Evolutionary conservation across 352 stramenopile genomes (phyloP), one percentile per base, ranked within the genome.

Genomic region (Blastocystis sp.): DNA sequence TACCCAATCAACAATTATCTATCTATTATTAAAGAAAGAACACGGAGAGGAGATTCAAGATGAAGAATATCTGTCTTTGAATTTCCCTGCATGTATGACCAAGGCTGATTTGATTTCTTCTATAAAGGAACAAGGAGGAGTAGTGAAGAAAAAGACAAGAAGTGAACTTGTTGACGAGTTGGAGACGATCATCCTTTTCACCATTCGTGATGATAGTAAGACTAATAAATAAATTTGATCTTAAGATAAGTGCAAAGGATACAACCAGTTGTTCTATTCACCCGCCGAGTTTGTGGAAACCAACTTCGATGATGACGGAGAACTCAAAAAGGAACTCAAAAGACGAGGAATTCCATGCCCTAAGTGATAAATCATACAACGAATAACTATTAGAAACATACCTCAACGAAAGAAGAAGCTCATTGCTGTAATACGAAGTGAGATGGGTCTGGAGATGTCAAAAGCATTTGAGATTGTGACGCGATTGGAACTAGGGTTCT

Each of bases 1-100:
- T 42, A 79, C 68, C 68, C 68, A 79, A 53, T 79, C 68, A n/a
- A 57, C 68, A 27, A n/a, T 79, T 7, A 79, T 79, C 68, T 79
- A 79, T 57, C 68, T 79, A 35, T 42, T 79, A 0, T 60, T 79
- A 37, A 9, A 57, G 37, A 79, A 79, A 9, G 68, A 79, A 56
- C 68, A 42, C 5, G 68, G 57, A 27, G 40, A 24, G 7, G 40
- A 79, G 22, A 59, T 79, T 3, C 40, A 79, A 15, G 68, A 79
- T 53, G 22, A 30, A 19, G 35, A 57, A 15, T 79, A 79, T 35
- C 37, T 79, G 7, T 40, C 33, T 33, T 6, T 58, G 68, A 79
- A 79, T 53, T 79, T 59, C 40, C 68, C 68, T 79, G 37, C 68
- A 27, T 79, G 68, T 35, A 79, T 79, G 68, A 59, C 68, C 0